These are phyloP conservation scores for Debaryomycetaceae sp. DNA, from an alignment of 1,139 yeast genomes.

Conservation along the genomic window DNA sequence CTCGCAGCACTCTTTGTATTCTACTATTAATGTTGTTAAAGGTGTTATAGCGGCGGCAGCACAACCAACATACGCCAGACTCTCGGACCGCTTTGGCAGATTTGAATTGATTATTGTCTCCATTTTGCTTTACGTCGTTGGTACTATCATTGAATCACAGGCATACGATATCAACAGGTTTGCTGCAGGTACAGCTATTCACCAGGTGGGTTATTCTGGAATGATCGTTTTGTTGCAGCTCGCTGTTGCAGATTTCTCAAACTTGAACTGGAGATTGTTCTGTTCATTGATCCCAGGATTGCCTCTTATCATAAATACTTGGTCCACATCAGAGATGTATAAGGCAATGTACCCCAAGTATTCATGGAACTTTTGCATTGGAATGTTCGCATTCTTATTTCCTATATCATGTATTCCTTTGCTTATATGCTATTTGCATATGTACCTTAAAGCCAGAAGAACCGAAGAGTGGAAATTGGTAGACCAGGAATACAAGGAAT, in stretches of 20 bases:
- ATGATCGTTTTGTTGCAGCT: slow-evolving; percentile 53
- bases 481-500: slow-evolving; percentile 22
- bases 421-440: slow-evolving; percentile 49
- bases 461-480: slow-evolving; percentile 41
- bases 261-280: slow-evolving; percentile 67
- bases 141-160: slow-evolving; percentile 69
- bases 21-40: slow-evolving; percentile 63
- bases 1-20: slow-evolving; percentile 53
- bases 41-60: slow-evolving; percentile 70
- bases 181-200: slow-evolving; percentile 72
- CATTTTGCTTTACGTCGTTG: slow-evolving; percentile 60
- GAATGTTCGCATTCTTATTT: slow-evolving; percentile 77
- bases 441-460: slow-evolving; percentile 51
- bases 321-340: slow-evolving; percentile 65
- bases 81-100: slow-evolving; percentile 72
- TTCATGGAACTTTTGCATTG: slow-evolving; percentile 71
- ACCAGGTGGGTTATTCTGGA: slow-evolving; percentile 71
- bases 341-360: slow-evolving; percentile 20
- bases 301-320: slow-evolving; percentile 73
- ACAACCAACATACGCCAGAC: slow-evolving; percentile 66
- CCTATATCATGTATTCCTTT: slow-evolving; percentile 64
- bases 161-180: slow-evolving; percentile 62
- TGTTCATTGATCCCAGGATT: slow-evolving; percentile 61
- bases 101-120: slow-evolving; percentile 52
- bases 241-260: slow-evolving; percentile 62